Base-by-base conservation (phyloP, 768 basidiomycete genomes). In the Boletus huronensis region DNA sequence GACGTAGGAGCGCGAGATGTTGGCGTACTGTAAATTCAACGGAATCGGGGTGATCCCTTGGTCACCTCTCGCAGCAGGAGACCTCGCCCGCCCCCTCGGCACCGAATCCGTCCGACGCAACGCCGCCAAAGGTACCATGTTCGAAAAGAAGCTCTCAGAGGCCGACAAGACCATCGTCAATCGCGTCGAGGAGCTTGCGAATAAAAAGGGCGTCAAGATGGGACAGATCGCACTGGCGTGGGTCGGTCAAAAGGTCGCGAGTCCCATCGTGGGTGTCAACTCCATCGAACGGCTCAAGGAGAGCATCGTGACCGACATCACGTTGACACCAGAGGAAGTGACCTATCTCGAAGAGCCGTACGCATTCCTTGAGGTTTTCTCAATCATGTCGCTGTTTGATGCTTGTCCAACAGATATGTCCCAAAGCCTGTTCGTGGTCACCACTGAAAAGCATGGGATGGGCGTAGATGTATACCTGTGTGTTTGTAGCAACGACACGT, bases 31-130 rank as follows among this genome's bases (percentile, higher is more conserved):
- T 61, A 70, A 73, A 29, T 72, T 70, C 54, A 74, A 77, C 25
- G 82, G 82, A 23, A 78, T 83, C 31, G 80, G 80, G 0, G 64
- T 78, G 28, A 81, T 84, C 28, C 79, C 82, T 0, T 82, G 78
- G 75, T 64, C 73, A 0, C 78, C 81, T 0, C 72, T 84, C 17
- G 60, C 66, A 25, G 53, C 49, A 4, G 79, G 79, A 5, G 34
- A 58, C 19, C 75, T 80, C 6, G 70, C 75, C 0, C 73, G 76
- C 4, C 77, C 77, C 0, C 0, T 72, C 1, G 69, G 63, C 5
- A 55, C 55, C 1, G 64, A 65, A 34, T 65, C 75, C 0, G 41
- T 46, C 0, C 64, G 74, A 3, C 9, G 17, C 1, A 47, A 58
- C n/a, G 1, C 40, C 6, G 3, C 26, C 39, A 63, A 57, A 11